Conservation (phyloP, 768 basidiomycete species). For the Lactarius tabidus region DNA sequence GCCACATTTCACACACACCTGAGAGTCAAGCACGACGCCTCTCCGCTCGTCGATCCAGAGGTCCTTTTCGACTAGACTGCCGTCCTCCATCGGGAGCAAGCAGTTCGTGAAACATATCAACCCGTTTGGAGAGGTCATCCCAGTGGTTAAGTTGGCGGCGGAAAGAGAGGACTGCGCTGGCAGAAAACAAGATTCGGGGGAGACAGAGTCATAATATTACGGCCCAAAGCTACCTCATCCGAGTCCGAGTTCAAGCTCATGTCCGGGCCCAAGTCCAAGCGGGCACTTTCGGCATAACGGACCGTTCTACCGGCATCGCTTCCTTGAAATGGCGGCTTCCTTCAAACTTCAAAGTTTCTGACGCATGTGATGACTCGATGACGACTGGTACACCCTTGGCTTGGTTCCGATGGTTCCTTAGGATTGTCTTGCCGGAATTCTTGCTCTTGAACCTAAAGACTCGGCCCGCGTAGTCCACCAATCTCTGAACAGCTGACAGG, state of each 20-base stretch:
- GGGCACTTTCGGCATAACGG: background rate
- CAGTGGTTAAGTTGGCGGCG: background rate
- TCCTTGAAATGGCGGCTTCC: background rate
- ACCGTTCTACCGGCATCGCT: background rate
- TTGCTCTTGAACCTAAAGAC: background rate
- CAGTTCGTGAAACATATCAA: conserved; percentile 89
- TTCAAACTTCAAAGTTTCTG: background rate
- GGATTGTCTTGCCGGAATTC: background rate
- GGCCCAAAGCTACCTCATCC: background rate
- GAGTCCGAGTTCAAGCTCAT: background rate
- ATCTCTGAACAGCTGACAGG: background rate
- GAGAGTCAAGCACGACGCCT: conserved; percentile 72
- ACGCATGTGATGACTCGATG: background rate
- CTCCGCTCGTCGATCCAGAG: conserved; percentile 76
- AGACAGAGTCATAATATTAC: conserved; percentile 2
- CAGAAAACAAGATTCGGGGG: background rate
- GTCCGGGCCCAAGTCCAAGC: background rate
- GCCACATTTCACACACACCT: conserved; percentile 38
- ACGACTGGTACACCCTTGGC: background rate
- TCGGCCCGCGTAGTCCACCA: background rate
- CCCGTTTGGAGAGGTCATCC: conserved; percentile 48
- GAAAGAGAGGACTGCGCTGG: background rate
- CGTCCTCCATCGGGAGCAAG: conserved; percentile 74
- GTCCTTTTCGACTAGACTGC: conserved; percentile 66
- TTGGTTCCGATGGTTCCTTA: background rate